Conservation (phyloP, 1,139 yeast species). For the Yamadazyma buinensis region DNA sequence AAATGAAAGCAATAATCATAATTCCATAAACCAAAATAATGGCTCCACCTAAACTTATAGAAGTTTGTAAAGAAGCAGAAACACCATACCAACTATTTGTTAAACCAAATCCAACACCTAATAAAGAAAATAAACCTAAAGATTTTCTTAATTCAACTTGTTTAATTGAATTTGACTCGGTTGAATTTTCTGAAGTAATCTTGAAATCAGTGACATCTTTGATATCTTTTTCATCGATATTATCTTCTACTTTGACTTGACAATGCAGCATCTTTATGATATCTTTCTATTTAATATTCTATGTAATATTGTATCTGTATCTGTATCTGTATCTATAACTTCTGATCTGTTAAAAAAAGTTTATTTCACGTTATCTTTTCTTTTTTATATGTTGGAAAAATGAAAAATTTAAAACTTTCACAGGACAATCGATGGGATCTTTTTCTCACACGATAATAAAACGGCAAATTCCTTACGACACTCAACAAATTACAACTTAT, state of each 20-base stretch:
- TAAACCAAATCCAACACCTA: constrained; percentile 67
- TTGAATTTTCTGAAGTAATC: no score
- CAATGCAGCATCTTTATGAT: no score
- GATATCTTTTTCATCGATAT: not conserved
- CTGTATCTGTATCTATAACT: no score
- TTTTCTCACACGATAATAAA: not conserved
- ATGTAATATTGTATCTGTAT: no score
- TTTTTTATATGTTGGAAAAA: no score
- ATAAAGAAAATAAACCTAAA: constrained; percentile 51
- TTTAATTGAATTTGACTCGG: constrained; percentile 6
- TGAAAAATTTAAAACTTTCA: no score
- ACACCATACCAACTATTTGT: constrained; percentile 73
- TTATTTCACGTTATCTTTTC: no score
- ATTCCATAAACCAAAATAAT: constrained; percentile 65
- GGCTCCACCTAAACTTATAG: constrained; percentile 67
- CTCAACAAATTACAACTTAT: no score
- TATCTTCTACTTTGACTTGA: not conserved
- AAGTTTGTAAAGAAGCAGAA: constrained; percentile 60
- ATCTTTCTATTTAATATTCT: no score
- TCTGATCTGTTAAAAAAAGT: no score
- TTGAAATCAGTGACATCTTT: constrained; percentile 1
- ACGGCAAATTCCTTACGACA: no score
- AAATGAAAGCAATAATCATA: constrained; percentile 51
- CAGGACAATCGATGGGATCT: constrained; percentile 1
- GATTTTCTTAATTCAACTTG: constrained; percentile 42